These are phyloP conservation scores for Phytophthora constricta DNA, from an alignment of 352 stramenopile species.

Conservation along the genomic window DNA sequence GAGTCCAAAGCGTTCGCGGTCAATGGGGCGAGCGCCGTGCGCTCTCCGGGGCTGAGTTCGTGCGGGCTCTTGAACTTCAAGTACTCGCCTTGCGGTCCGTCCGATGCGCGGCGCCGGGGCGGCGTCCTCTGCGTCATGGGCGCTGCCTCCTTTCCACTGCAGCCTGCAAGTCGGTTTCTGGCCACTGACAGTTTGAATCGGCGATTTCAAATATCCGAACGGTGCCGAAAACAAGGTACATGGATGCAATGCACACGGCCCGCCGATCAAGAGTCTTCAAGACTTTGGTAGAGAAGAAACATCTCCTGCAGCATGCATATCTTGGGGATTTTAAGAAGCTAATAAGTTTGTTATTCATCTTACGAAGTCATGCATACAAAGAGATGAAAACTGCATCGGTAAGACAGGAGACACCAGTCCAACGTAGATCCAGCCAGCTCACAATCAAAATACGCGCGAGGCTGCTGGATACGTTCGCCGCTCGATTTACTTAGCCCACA, in stretches of 20 bases:
- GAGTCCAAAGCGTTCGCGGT: not conserved
- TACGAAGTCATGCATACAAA: conserved; percentile 6
- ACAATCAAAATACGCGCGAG: conserved; percentile 28
- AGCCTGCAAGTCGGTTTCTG: not conserved
- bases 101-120: conserved; percentile 1
- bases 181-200: too few relatives aligned
- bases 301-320: too few relatives aligned
- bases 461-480: conserved; percentile 5
- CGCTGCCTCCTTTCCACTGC: too few relatives aligned
- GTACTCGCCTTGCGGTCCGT: not conserved
- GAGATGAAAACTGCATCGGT: conserved; percentile 7
- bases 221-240: too few relatives aligned
- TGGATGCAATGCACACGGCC: too few relatives aligned
- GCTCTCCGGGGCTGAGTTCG: conserved; percentile 15
- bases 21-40: not conserved
- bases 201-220: not conserved
- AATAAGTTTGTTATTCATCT: not conserved
- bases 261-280: too few relatives aligned
- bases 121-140: conserved; percentile 27
- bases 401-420: not conserved
- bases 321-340: too few relatives aligned
- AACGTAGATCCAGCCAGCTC: conserved; percentile 23
- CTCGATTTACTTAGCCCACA: conserved; percentile 5
- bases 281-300: too few relatives aligned
- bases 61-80: conserved; percentile 26